Percentiles rank a stretch among this genome's conserved stretches.
phyloP scores from a whole-genome alignment of 148 eudicot species.

The Hydrangea macrophylla region DNA sequence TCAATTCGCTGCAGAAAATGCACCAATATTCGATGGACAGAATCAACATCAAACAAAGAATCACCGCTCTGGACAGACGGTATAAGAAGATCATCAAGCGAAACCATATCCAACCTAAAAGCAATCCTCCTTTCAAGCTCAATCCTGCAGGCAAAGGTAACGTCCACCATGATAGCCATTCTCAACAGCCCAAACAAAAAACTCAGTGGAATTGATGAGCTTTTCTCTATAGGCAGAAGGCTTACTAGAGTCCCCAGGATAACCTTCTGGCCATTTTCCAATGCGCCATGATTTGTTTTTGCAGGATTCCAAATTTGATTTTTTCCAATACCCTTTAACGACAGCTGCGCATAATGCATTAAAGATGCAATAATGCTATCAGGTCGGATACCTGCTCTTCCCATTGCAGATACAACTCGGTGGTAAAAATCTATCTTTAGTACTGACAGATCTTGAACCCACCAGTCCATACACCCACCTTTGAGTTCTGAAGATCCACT shows the following conservation, averaged over 20 bases:
- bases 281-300: conserved; percentile 29
- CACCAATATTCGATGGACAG: conserved; percentile 53
- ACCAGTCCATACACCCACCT: conserved; percentile 48
- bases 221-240: conserved; percentile 58
- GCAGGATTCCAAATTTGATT: conserved; percentile 67
- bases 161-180: conserved; percentile 54
- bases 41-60: conserved; percentile 57
- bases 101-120: conserved; percentile 48
- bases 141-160: conserved; percentile 41
- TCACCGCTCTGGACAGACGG: conserved; percentile 56
- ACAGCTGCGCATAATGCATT: conserved; percentile 64
- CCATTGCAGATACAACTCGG: conserved; percentile 44
- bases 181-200: conserved; percentile 64
- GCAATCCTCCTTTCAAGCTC: conserved; percentile 65
- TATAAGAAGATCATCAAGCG: conserved; percentile 63
- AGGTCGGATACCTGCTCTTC: conserved; percentile 37
- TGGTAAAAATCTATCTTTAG: conserved; percentile 49
- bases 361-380: conserved; percentile 52
- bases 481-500: conserved; percentile 36
- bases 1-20: conserved; percentile 62
- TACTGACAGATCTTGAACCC: conserved; percentile 65
- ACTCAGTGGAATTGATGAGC: conserved; percentile 42
- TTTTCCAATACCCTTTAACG: conserved; percentile 66
- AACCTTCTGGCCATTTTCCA: conserved; percentile 47
- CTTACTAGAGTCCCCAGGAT: conserved; percentile 56